Percentiles rank a stretch among this genome's conserved stretches.
These are phyloP conservation scores for Russula sp. DNA, from an alignment of 768 basidiomycete species.

Conservation along the genomic window DNA sequence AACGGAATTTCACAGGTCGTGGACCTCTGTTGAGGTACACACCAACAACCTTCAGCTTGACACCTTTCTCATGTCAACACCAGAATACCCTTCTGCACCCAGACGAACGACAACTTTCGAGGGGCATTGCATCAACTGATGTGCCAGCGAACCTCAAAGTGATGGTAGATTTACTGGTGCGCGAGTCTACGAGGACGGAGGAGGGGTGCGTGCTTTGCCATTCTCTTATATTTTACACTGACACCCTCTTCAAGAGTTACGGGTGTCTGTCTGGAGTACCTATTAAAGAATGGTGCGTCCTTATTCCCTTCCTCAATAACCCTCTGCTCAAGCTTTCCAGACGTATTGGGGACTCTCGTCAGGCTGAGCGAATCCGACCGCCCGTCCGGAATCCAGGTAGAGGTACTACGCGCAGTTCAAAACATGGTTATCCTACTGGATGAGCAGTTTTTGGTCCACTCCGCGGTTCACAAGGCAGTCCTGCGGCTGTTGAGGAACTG, in stretches of 20 bases:
- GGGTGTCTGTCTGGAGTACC: slow-evolving; percentile 84
- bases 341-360: slow-evolving; percentile 79
- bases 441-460: slow-evolving; percentile 89
- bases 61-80: slow-evolving; percentile 11
- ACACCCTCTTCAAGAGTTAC: slow-evolving; percentile 50
- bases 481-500: slow-evolving; percentile 78
- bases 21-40: slow-evolving; percentile 63
- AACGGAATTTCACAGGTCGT: slow-evolving; percentile 68
- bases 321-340: slow-evolving; percentile 32
- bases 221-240: neutral
- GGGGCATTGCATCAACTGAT: slow-evolving; percentile 74
- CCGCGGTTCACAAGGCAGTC: slow-evolving; percentile 83
- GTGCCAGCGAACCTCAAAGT: slow-evolving; percentile 69
- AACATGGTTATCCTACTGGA: slow-evolving; percentile 90
- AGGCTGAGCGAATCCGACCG: slow-evolving; percentile 78
- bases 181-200: slow-evolving; percentile 78
- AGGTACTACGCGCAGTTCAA: slow-evolving; percentile 79
- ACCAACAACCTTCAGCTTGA: neutral
- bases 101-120: slow-evolving; percentile 80
- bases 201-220: slow-evolving; percentile 60
- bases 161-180: slow-evolving; percentile 80
- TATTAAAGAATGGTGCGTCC: slow-evolving; percentile 73
- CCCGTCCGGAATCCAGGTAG: slow-evolving; percentile 85
- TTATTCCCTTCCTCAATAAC: neutral
- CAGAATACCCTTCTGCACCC: slow-evolving; percentile 81